Evolutionary conservation across 208 protist genomes (phyloP), one percentile per base, ranked within the genome.

Genomic region (Acanthamoeba royreba): DNA sequence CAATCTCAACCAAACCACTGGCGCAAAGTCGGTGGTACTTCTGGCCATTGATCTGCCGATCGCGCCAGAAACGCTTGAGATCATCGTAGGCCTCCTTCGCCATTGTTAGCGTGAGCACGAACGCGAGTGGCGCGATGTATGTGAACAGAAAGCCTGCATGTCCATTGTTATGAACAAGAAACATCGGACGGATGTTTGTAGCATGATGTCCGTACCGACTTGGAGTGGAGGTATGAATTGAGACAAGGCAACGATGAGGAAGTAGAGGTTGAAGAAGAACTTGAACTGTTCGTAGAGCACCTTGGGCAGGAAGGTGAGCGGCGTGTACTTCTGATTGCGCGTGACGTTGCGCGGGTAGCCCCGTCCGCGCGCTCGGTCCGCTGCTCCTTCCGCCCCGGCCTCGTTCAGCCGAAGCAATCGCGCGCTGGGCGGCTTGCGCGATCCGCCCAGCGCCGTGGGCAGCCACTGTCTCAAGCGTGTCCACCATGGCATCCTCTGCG

Each of bases 41-140:
- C 31, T 93, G 88, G 22, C 8, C 11, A 89, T 99, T 99, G 13
- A 95, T 96, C 9, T 93, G 88, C 87, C 97, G 95, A 93, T 99
- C 99, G 52, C 98, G 96, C 55, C 95, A 92, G 61, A 96, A 99
- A 58, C 98, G 96, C 93, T 99, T 96, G 90, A 99, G 97, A 94
- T 99, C 99, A 96, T 99, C 98, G 90, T 98, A 96, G 4, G 97
- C 98, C 87, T 99, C 98, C 95, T 99, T 99, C 22, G 97, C 69
- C 31, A 99, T 93, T 2, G 98, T 98, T 4, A 99, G 93, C 25
- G 90, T 85, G 28, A 99, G 95, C 31, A 99, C 98, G 94, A 99
- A 96, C 15, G 96, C 96, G 1, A 99, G 95, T 45, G 99, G 99
- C 13, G 98, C 97, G 58, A 99, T 97, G 94, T 99, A 99, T 4